Evolutionary conservation across 768 basidiomycete species (phyloP), one percentile per base, ranked within the genome.

Genomic region (Tulasnella sp.): DNA sequence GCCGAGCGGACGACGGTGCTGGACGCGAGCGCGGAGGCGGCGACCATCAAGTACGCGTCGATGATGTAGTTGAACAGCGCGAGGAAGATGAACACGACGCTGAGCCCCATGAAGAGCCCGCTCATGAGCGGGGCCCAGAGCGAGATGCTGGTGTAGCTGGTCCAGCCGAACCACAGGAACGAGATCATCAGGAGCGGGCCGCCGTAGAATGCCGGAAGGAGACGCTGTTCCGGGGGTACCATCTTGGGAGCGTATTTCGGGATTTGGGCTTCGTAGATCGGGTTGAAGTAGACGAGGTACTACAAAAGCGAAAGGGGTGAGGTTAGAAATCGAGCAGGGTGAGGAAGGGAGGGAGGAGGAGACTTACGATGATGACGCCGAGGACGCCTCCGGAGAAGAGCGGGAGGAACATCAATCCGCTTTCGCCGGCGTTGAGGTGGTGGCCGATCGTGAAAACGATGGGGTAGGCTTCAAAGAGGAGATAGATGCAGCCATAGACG

Each of bases 131-230:
- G 82, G 20, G 70, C 79, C 81, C 79, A 80, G 44, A 70, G 42
- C 55, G 16, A 70, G 61, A 80, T 71, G 51, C 7, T 81, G n/a
- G 80, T 78, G 78, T 84, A 85, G 69, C 83, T 83, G 26, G 85
- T 85, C 85, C 84, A 85, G 15, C 84, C 85, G 57, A 85, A 85
- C 84, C 84, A 85, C 81, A 85, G 84, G 83, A 85, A 83, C 74
- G 83, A 81, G 77, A 85, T 82, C 20, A 82, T 82, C 13, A 85
- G 79, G 46, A 82, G 73, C 80, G 83, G 84, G 15, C 83, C 83
- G 20, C 83, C 83, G 72, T 84, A 74, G 44, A 83, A 80, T 39
- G 82, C 83, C 26, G 84, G 79, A 69, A 84, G 82, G 11, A 85
- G 81, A 35, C 85, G 82, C 35, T 81, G 82, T 78, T 85, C 84